Evolutionary conservation across 805 yeast species (phyloP).

Genomic region (Grigorovia yakushimaensis): DNA sequence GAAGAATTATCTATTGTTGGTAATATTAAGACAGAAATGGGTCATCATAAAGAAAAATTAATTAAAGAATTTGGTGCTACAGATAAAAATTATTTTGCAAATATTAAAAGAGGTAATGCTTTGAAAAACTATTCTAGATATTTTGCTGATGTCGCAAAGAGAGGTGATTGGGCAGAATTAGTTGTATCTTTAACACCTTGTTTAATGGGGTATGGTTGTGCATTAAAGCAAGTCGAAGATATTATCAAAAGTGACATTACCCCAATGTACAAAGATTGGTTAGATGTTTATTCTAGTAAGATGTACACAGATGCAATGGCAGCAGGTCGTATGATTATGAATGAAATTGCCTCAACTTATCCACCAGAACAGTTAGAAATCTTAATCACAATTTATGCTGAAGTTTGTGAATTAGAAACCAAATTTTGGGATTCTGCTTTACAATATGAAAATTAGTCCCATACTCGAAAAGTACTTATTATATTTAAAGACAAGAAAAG

Average conservation of each 20-base stretch:
- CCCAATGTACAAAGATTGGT: conserved; percentile 40
- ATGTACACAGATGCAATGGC: conserved; percentile 47
- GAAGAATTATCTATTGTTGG: conserved; percentile 42
- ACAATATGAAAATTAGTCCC: conserved; percentile 5
- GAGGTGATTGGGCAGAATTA: conserved; percentile 53
- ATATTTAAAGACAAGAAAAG: too few relatives aligned
- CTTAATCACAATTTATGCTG: conserved; percentile 47
- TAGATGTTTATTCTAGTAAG: conserved; percentile 49
- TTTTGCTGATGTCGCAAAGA: conserved; percentile 42
- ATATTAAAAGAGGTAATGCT: conserved; percentile 44
- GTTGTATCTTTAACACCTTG: conserved; percentile 69
- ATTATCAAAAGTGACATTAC: conserved; percentile 21
- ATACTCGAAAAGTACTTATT: too few relatives aligned
- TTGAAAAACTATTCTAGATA: conserved; percentile 54
- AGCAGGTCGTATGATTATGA: conserved; percentile 41
- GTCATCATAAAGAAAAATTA: conserved; percentile 45
- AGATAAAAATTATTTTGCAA: conserved; percentile 37
- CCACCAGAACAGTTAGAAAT: conserved; percentile 38
- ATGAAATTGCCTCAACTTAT: conserved; percentile 33
- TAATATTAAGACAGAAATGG: conserved; percentile 46
- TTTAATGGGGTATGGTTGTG: conserved; percentile 58
- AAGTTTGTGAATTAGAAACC: conserved; percentile 52
- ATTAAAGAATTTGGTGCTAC: conserved; percentile 26
- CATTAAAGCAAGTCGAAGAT: conserved; percentile 33
- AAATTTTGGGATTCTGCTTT: conserved; percentile 56